Evolutionary conservation across 2,329 filamentous ascomycete species (phyloP).

Genomic region (Ophiosphaerella herpotricha): DNA sequence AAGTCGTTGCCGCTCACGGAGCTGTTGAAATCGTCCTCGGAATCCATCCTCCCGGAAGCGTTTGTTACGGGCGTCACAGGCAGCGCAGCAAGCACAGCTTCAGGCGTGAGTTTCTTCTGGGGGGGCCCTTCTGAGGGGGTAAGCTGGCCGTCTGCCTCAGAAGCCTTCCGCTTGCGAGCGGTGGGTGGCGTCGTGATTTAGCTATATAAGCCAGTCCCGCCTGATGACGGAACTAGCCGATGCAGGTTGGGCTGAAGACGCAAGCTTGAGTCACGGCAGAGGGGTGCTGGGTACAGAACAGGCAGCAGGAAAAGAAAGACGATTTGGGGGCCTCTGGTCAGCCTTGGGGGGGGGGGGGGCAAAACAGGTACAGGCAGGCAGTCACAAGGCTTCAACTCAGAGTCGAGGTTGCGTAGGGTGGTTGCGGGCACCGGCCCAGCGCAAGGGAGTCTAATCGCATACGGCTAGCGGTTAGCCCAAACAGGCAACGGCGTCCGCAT

Average conservation of each 20-base stretch:
- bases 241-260: slow-evolving; percentile 9
- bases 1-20: slow-evolving; percentile 77
- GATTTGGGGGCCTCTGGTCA: slow-evolving; percentile 28
- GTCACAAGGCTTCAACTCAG: slow-evolving; percentile 24
- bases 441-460: slow-evolving; percentile 3
- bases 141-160: slow-evolving; percentile 37
- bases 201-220: slow-evolving; percentile 40
- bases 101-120: slow-evolving; percentile 35
- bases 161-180: slow-evolving; percentile 47
- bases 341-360: slow-evolving; percentile 7
- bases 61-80: slow-evolving; percentile 42
- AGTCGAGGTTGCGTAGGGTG: slow-evolving; percentile 12
- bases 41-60: slow-evolving; percentile 74
- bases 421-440: slow-evolving; percentile 12
- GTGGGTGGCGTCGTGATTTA: slow-evolving; percentile 45
- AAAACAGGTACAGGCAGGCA: slow-evolving; percentile 16
- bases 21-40: slow-evolving; percentile 92
- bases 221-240: slow-evolving; percentile 49
- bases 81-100: slow-evolving; percentile 21
- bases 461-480: slow-evolving; percentile 2
- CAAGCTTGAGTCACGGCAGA: slow-evolving; percentile 9
- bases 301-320: slow-evolving; percentile 10
- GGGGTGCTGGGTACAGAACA: slow-evolving; percentile 13
- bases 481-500: slow-evolving; percentile 16
- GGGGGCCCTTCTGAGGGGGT: slow-evolving; percentile 32